A percentile compares a stretch with the other conserved stretches of the same genome.
Conservation (phyloP, 2,329 filamentous ascomycete genomes). For the Venturia aucupariae region DNA sequence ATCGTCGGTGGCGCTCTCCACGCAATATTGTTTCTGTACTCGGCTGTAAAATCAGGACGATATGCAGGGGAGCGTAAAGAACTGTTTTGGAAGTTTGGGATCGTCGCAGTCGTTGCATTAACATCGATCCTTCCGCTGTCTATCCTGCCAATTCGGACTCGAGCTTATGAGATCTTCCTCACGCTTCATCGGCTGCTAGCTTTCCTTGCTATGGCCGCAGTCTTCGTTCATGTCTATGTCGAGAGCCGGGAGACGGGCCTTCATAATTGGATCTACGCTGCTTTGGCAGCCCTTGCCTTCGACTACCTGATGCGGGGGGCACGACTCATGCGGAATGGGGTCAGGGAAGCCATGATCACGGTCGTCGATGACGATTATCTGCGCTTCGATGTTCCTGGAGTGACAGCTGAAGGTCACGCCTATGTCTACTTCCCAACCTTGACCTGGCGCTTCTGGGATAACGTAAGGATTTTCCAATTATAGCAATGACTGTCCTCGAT, state of each 20-base stretch:
- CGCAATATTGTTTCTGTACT: slow-evolving; percentile 22
- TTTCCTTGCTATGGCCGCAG: slow-evolving; percentile 33
- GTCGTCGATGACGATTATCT: slow-evolving; percentile 22
- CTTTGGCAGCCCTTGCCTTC: slow-evolving; percentile 25
- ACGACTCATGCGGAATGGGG: slow-evolving; percentile 28
- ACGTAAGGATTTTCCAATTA: slow-evolving; percentile 26
- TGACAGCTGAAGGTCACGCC: slow-evolving; percentile 27
- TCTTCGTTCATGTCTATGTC: slow-evolving; percentile 25
- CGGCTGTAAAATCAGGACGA: slow-evolving; percentile 23
- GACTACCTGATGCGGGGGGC: slow-evolving; percentile 35
- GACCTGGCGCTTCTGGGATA: slow-evolving; percentile 37
- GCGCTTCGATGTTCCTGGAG: slow-evolving; percentile 33
- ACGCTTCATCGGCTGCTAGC: slow-evolving; percentile 34
- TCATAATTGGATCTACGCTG: slow-evolving; percentile 31
- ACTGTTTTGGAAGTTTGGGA: slow-evolving; percentile 39
- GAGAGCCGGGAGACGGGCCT: slow-evolving; percentile 13
- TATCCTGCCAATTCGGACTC: slow-evolving; percentile 23
- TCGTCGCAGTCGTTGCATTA: slow-evolving; percentile 21
- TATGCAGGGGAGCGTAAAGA: slow-evolving; percentile 22
- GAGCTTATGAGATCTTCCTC: slow-evolving; percentile 38
- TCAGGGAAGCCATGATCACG: slow-evolving; percentile 27
- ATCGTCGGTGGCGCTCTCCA: slow-evolving; percentile 40
- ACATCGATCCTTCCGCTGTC: slow-evolving; percentile 16
- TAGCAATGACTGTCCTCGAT: background rate
- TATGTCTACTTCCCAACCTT: slow-evolving; percentile 44